Percentiles rank a stretch among this genome's conserved stretches.
Conservation (phyloP, 805 yeast genomes). For the Cyberlindnera suaveolens region DNA sequence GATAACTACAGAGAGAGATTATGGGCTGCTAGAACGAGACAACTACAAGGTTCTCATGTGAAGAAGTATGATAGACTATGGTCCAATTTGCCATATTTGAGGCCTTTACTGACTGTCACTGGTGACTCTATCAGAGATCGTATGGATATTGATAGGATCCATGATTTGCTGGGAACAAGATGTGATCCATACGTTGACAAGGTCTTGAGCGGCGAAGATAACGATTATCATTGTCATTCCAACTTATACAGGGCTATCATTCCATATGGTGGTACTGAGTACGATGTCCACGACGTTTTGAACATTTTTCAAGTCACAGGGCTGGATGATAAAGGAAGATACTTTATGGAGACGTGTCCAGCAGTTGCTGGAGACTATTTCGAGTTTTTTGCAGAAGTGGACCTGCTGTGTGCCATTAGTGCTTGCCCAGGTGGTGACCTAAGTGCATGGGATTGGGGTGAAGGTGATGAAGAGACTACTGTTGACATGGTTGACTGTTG, state of each 20-base stretch:
- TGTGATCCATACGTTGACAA: slow-evolving; percentile 68
- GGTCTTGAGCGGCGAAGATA: slow-evolving; percentile 55
- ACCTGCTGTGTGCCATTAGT: slow-evolving; percentile 54
- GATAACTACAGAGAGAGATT: slow-evolving; percentile 57
- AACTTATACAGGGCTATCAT: slow-evolving; percentile 53
- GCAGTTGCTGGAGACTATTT: slow-evolving; percentile 54
- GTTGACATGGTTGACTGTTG: slow-evolving; percentile 56
- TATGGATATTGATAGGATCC: slow-evolving; percentile 57
- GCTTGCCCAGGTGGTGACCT: slow-evolving; percentile 71
- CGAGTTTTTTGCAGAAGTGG: slow-evolving; percentile 63
- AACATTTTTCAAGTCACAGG: slow-evolving; percentile 70
- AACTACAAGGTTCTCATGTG: slow-evolving; percentile 57
- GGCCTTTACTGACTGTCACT: slow-evolving; percentile 60
- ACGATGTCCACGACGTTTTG: slow-evolving; percentile 62
- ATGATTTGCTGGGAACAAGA: slow-evolving; percentile 61
- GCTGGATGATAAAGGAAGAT: slow-evolving; percentile 56
- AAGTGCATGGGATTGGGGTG: slow-evolving; percentile 70
- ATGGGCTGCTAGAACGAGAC: slow-evolving; percentile 69
- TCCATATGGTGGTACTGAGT: slow-evolving; percentile 57
- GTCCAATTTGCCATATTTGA: slow-evolving; percentile 59
- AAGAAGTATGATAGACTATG: slow-evolving; percentile 55
- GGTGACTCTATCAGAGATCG: slow-evolving; percentile 54
- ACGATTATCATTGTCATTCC: slow-evolving; percentile 63
- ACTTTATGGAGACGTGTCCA: slow-evolving; percentile 67
- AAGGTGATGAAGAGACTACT: slow-evolving; percentile 37